Conservation (phyloP, 1,284 basidiomycete genomes). For the Ustilago shanxiensis region DNA sequence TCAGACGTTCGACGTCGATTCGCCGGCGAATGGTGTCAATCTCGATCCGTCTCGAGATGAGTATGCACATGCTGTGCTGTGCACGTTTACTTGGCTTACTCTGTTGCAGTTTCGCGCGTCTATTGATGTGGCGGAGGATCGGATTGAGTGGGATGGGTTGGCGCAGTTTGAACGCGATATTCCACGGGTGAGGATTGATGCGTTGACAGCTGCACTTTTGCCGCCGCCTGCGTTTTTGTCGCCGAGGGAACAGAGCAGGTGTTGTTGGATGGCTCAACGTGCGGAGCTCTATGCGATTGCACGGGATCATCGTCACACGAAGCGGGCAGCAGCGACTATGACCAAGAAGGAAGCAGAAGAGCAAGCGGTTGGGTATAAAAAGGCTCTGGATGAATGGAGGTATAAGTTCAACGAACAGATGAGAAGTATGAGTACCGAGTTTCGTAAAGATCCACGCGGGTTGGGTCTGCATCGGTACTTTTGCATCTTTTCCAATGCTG, state of each 20-base stretch:
- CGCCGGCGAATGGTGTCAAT: conserved; percentile 7
- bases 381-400: conserved; percentile 46
- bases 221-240: conserved; percentile 38
- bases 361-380: conserved; percentile 34
- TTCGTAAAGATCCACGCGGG: conserved; percentile 41
- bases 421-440: conserved; percentile 40
- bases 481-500: conserved; percentile 41
- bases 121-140: conserved; percentile 48
- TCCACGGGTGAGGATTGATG: conserved; percentile 19
- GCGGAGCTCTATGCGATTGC: conserved; percentile 41
- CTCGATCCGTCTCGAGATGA: conserved; percentile 28
- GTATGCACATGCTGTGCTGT: conserved; percentile 42
- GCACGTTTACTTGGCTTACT: conserved; percentile 46
- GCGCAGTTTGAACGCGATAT: conserved; percentile 39
- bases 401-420: conserved; percentile 53
- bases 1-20: conserved; percentile 25
- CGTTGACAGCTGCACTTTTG: conserved; percentile 23
- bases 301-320: conserved; percentile 40
- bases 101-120: conserved; percentile 41
- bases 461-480: conserved; percentile 48
- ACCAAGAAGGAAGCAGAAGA: conserved; percentile 44
- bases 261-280: conserved; percentile 52
- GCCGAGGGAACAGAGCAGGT: conserved; percentile 44
- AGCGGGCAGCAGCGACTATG: conserved; percentile 29
- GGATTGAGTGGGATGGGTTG: conserved; percentile 44